Percentiles rank a stretch among this genome's conserved stretches.
Conservation (phyloP, 371 early-diverging fungal species). For the Mucor circinelloides region DNA sequence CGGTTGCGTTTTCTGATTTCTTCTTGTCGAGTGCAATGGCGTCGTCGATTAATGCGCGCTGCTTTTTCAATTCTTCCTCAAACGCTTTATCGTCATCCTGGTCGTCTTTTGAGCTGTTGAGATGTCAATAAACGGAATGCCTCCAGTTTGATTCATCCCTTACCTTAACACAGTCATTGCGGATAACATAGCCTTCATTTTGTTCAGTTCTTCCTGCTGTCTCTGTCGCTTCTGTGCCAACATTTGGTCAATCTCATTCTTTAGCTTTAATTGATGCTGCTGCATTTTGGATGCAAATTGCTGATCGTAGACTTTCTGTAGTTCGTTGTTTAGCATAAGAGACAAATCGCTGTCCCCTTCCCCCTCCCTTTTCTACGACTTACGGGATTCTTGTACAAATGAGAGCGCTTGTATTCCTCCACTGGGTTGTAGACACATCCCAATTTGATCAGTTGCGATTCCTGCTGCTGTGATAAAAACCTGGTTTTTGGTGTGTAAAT, state of each 20-base stretch:
- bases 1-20: conserved; percentile 10
- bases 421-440: conserved; percentile 14
- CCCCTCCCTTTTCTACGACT: background rate
- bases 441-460: conserved; percentile 4
- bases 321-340: background rate
- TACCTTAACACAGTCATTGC: background rate
- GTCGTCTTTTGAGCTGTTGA: background rate
- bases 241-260: background rate
- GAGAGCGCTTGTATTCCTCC: conserved; percentile 8
- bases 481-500: background rate
- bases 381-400: conserved; percentile 3
- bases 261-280: background rate
- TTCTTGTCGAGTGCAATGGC: conserved; percentile 26
- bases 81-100: conserved; percentile 12
- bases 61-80: conserved; percentile 14
- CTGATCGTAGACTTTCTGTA: background rate
- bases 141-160: background rate
- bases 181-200: background rate
- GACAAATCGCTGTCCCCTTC: too few species aligned
- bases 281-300: background rate
- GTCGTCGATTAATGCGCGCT: conserved; percentile 12
- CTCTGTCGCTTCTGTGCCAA: background rate
- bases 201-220: conserved; percentile 1
- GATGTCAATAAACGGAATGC: background rate
- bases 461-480: background rate